These are phyloP conservation scores for Funneliformis mosseae DNA, from an alignment of 192 early-diverging fungal species.

Conservation along the genomic window DNA sequence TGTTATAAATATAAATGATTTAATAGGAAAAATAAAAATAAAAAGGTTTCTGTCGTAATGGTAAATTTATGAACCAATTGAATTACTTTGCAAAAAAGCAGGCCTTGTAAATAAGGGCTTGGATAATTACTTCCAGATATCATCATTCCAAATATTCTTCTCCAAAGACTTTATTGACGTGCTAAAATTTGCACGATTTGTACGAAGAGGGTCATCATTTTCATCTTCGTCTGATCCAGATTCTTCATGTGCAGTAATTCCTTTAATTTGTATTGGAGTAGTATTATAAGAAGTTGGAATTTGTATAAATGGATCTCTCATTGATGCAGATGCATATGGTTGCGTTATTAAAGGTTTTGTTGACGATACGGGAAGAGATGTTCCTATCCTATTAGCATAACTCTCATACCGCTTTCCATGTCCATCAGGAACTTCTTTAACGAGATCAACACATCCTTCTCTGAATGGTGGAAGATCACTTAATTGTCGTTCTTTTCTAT, in stretches of 20 bases:
- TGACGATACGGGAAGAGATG: neutral
- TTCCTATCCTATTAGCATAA: neutral
- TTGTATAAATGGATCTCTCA: slow-evolving; percentile 22
- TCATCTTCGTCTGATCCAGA: neutral
- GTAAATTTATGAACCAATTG: too few relatives aligned
- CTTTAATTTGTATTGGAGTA: neutral
- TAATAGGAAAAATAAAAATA: too few relatives aligned
- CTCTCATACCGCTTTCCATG: slow-evolving; percentile 14
- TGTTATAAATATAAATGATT: too few relatives aligned
- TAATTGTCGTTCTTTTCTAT: neutral
- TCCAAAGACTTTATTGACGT: neutral
- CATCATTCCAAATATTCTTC: slow-evolving; percentile 18
- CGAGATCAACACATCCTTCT: slow-evolving; percentile 23
- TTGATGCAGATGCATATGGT: neutral
- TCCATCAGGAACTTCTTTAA: slow-evolving; percentile 23
- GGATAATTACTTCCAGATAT: slow-evolving; percentile 7
- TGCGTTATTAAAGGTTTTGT: neutral
- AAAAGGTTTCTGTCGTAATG: too few relatives aligned
- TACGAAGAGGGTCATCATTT: slow-evolving; percentile 3
- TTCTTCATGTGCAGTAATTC: neutral
- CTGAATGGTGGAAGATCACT: slow-evolving; percentile 10
- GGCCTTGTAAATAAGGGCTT: too few relatives aligned
- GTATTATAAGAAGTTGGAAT: neutral
- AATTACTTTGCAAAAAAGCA: too few relatives aligned
- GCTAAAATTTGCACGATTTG: slow-evolving; percentile 9